Evolutionary conservation across 2,329 filamentous ascomycete genomes (phyloP).

Genomic region (Colletotrichum sp.): DNA sequence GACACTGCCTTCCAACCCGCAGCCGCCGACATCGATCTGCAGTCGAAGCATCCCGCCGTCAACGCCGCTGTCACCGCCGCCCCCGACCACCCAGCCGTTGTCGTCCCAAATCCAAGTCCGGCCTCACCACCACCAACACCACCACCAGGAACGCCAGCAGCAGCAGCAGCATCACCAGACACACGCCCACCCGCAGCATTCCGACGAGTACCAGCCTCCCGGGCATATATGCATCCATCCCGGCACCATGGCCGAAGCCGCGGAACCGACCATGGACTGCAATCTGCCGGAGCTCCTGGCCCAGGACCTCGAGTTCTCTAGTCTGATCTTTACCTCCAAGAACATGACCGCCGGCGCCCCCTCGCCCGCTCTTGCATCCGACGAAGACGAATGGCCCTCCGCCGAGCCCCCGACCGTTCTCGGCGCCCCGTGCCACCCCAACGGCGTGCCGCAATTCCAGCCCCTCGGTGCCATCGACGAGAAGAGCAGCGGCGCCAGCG

Average conservation of each 20-base stretch:
- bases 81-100: neutral
- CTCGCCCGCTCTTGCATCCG: conserved; percentile 36
- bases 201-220: neutral
- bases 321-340: conserved; percentile 51
- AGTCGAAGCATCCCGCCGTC: neutral
- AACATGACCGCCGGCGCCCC: conserved; percentile 60
- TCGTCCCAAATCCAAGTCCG: neutral
- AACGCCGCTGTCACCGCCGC: neutral
- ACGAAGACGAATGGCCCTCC: conserved; percentile 19
- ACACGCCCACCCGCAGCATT: neutral
- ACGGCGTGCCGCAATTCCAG: conserved; percentile 13
- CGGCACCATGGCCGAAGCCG: conserved; percentile 19
- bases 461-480: conserved; percentile 18
- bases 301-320: conserved; percentile 56
- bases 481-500: conserved; percentile 16
- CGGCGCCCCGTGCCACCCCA: conserved; percentile 6
- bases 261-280: conserved; percentile 37
- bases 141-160: neutral
- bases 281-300: conserved; percentile 63
- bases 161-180: neutral
- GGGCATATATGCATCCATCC: conserved; percentile 10
- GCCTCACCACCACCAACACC: neutral
- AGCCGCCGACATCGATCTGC: neutral
- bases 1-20: conserved; percentile 31
- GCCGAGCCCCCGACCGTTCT: conserved; percentile 3